Evolutionary conservation across 352 stramenopile species (phyloP), one percentile per base, ranked within the genome.

Genomic region (Phytophthora cajani): DNA sequence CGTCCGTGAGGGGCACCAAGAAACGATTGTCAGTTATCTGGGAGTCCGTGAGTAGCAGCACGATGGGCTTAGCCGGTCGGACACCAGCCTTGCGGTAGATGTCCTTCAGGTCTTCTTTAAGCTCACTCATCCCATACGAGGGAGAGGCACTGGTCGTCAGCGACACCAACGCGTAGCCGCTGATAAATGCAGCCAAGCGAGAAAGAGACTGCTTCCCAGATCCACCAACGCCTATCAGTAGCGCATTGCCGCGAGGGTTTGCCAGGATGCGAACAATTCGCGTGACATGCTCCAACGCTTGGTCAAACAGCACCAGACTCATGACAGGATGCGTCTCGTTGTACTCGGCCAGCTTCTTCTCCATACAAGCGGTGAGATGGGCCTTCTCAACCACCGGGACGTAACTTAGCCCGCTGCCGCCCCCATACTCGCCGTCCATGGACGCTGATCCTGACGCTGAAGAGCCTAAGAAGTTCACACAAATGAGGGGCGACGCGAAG

Each of bases 251-350:
- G 1, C 81, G 77, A 17, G 89, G 77, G 19, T 86, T 85, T 12
- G 82, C 76, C 25, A 98, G 53, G 33, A 98, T 92, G 8, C 93
- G 78, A 46, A 92, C 85, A 40, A 98, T 98, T 47, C 93, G 81
- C 5, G 88, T 84, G 14, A 98, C 77, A 55, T 98, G 92, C 47
- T 97, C 83, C 63, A 98, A 80, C 2, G 93, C 93, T 67, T 97
- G 87, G 16, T 98, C 91, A 70, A 98, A 98, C 0, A 98, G 67
- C 40, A 98, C 92, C 9, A 98, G 74, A 62, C 95, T 87, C 90
- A 98, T 97, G 7, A 98, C 95, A 0, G 94, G 87, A 69, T 98
- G 90, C 5, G 76, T 87, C 58, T 99, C 93, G 62, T 99, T 99
- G 78, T 98, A 98, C 12, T 88, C 76, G 11, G 71, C 68, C 3